A percentile compares a stretch with the other conserved stretches of the same genome.
phyloP scores from a whole-genome alignment of 306 rosid genomes.

The Pterocarpus macrocarpus region DNA sequence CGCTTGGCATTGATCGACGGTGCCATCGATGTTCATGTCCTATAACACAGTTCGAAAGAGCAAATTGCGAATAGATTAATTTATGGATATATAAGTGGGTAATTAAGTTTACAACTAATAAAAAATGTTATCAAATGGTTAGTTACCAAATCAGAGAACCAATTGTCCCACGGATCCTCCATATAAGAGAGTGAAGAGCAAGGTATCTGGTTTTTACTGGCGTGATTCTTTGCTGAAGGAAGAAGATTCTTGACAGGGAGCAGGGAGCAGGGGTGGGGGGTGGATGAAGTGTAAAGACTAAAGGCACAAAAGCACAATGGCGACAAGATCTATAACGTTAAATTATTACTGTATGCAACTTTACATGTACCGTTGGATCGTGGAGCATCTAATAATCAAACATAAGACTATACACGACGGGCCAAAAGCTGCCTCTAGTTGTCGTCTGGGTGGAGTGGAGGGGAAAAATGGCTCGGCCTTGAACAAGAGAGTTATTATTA shows the following conservation, averaged over 20 bases:
- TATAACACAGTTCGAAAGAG: background rate
- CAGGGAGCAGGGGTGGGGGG: background rate
- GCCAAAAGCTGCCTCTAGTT: too few species aligned
- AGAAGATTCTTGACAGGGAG: background rate
- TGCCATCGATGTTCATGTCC: background rate
- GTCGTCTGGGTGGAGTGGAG: too few species aligned
- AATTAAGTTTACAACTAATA: background rate
- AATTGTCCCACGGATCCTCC: conserved; percentile 35
- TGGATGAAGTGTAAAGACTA: background rate
- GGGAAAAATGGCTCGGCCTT: too few species aligned
- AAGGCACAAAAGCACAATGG: too few species aligned
- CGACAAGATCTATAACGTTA: background rate
- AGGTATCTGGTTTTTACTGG: background rate
- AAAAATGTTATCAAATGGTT: background rate
- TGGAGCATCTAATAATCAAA: too few species aligned
- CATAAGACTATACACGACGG: too few species aligned
- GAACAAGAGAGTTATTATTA: too few species aligned
- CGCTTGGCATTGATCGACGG: background rate
- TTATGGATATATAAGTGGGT: background rate
- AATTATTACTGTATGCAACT: too few species aligned
- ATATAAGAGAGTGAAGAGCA: background rate
- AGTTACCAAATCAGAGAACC: conserved; percentile 32
- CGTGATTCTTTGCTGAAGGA: background rate
- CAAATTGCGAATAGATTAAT: background rate
- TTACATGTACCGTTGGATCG: too few species aligned